Conservation (phyloP, 805 yeast species). For the Yamadazyma takamatsuzukensis region DNA sequence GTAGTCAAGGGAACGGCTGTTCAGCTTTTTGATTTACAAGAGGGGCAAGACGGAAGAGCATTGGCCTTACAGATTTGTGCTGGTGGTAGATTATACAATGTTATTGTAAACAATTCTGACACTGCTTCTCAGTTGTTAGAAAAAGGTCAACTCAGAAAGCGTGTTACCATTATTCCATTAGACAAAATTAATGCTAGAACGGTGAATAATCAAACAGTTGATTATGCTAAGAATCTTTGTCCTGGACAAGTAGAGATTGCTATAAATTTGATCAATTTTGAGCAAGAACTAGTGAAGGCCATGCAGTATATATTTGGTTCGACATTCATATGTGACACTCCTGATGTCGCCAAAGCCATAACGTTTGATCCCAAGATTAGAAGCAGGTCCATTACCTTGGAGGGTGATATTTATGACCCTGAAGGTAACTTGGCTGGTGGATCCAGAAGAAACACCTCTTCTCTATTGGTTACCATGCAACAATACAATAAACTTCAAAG, state of each 20-base stretch:
- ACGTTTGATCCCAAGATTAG: constrained; percentile 81
- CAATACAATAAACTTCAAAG: constrained; percentile 48
- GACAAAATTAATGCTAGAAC: constrained; percentile 72
- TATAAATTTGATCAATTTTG: constrained; percentile 71
- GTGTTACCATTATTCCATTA: constrained; percentile 90
- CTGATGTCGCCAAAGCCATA: constrained; percentile 83
- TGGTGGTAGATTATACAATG: constrained; percentile 84
- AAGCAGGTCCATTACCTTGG: constrained; percentile 79
- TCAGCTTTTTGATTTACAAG: constrained; percentile 66
- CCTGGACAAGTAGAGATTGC: constrained; percentile 92
- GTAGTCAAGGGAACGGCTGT: constrained; percentile 89
- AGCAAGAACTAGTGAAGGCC: constrained; percentile 66
- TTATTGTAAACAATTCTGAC: constrained; percentile 83
- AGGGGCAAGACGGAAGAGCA: constrained; percentile 56
- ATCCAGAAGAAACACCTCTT: constrained; percentile 58
- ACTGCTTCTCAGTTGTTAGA: constrained; percentile 83
- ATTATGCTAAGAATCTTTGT: constrained; percentile 69
- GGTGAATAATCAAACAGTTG: constrained; percentile 49
- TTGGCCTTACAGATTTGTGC: constrained; percentile 91
- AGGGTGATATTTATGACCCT: constrained; percentile 95
- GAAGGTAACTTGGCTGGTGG: constrained; percentile 96
- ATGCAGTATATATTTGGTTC: constrained; percentile 91
- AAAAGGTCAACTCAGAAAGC: constrained; percentile 67
- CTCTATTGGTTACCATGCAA: constrained; percentile 63
- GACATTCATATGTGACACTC: constrained; percentile 83